Base-by-base conservation (phyloP, 148 eudicot species). In the Bassia scoparia region DNA sequence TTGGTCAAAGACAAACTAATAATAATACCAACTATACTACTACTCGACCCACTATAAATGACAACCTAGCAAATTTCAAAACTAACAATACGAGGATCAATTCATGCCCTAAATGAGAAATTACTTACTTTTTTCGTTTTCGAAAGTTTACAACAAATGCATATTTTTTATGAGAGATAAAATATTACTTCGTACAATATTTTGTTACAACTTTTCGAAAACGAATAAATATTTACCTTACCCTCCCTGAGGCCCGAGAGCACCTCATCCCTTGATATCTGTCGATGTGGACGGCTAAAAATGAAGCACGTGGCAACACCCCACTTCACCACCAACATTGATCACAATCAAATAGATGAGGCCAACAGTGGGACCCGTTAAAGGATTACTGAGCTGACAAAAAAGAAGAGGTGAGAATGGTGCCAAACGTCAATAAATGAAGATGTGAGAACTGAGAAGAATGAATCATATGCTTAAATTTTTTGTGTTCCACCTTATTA, bases 61-160 rank as follows among this genome's bases (percentile, higher is more conserved):
- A 13, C 43, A 69, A 52, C 55, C 23, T 17, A 33, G 72, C 55
- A 68, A n/a, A 31, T 50, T 69, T 64, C 30, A 54, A 31, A 31
- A 68, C 59, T 17, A 61, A 61, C 68, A 48, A 61, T 73, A 73
- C 76, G 76, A 63, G 76, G 76, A 62, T 62, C 7, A 50, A 73
- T 12, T 31, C 31, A 55, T 55, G 59, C 49, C 61, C 46, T 15
- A 37, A 54, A 7, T 0, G 37, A 27, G 62, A 71, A 8, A 23
- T n/a, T n/a, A n/a, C n/a, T n/a, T n/a, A n/a, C n/a, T n/a, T n/a
- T n/a, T n/a, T n/a, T n/a, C n/a, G n/a, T n/a, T n/a, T n/a, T n/a
- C n/a, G n/a, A n/a, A n/a, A n/a, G n/a, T n/a, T n/a, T n/a, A n/a
- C n/a, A n/a, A n/a, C n/a, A n/a, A n/a, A n/a, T n/a, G n/a, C n/a